phyloP scores from a whole-genome alignment of 2,329 filamentous ascomycete species.

The Exophiala aquamarina region DNA sequence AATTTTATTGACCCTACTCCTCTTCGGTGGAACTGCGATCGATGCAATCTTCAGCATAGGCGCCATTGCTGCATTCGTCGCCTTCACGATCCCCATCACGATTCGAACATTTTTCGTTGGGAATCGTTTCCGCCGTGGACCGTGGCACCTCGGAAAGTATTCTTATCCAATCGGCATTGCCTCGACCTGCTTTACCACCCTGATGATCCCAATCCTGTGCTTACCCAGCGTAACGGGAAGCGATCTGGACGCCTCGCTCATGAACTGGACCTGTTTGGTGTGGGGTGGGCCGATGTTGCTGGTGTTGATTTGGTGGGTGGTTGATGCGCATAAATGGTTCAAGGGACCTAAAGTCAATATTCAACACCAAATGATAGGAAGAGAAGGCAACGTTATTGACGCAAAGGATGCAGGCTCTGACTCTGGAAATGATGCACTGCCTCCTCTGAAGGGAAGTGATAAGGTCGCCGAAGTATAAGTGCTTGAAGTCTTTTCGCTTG shows the following conservation, averaged over 20 bases:
- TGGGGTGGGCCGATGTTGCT: conserved; percentile 35
- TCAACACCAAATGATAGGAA: conserved; percentile 42
- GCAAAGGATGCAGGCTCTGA: conserved; percentile 27
- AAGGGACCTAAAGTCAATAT: conserved; percentile 36
- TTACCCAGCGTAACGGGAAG: conserved; percentile 59
- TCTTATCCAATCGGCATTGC: conserved; percentile 58
- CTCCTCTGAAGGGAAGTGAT: not conserved
- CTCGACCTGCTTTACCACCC: conserved; percentile 59
- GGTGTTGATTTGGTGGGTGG: conserved; percentile 32
- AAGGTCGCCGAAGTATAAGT: conserved; percentile 15
- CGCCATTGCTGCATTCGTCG: conserved; percentile 65
- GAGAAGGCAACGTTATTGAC: conserved; percentile 39
- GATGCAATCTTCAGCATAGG: conserved; percentile 70
- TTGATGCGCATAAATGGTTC: conserved; percentile 37
- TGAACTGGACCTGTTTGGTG: conserved; percentile 37
- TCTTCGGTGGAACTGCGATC: conserved; percentile 63
- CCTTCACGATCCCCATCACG: conserved; percentile 44
- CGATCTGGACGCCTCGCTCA: conserved; percentile 61
- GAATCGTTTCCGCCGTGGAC: conserved; percentile 63
- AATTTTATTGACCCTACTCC: conserved; percentile 60
- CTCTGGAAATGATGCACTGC: conserved; percentile 11
- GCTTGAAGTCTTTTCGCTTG: not conserved
- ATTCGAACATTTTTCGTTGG: conserved; percentile 54
- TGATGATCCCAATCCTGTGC: conserved; percentile 70
- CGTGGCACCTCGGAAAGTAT: conserved; percentile 66